Percentiles rank a stretch among this genome's conserved stretches.
phyloP scores from a whole-genome alignment of 2,329 filamentous ascomycete species.

The Aspergillus sp. region DNA sequence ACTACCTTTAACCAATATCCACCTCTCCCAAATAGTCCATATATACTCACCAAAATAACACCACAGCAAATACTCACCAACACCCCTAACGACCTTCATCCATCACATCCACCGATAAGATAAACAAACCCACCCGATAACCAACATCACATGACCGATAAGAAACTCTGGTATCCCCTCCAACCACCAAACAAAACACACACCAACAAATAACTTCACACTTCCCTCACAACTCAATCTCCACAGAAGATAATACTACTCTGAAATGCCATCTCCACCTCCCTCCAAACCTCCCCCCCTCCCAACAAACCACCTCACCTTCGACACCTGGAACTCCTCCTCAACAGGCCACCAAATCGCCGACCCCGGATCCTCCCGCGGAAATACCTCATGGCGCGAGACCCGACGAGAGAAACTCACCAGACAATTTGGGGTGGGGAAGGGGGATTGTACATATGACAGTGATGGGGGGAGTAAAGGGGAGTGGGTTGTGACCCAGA shows the following conservation, averaged over 20 bases:
- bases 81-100: too few species aligned
- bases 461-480: neutral
- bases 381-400: constrained; percentile 69
- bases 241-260: neutral
- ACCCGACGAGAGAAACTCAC: constrained; percentile 69
- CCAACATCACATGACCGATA: too few species aligned
- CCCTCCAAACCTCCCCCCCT: constrained; percentile 3
- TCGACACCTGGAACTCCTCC: constrained; percentile 62
- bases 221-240: too few species aligned
- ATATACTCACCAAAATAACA: too few species aligned
- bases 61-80: too few species aligned
- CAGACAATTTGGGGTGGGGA: constrained; percentile 66
- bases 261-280: neutral
- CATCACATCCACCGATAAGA: too few species aligned
- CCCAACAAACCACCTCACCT: constrained; percentile 32
- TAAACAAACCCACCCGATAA: too few species aligned
- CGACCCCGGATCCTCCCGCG: constrained; percentile 55
- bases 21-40: too few species aligned
- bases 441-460: constrained; percentile 61
- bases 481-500: neutral
- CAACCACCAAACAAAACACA: too few species aligned
- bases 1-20: too few species aligned
- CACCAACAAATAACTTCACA: too few species aligned
- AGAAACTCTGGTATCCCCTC: too few species aligned
- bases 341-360: constrained; percentile 78